Conservation (phyloP, 768 basidiomycete genomes). For the Phaffia australis region DNA sequence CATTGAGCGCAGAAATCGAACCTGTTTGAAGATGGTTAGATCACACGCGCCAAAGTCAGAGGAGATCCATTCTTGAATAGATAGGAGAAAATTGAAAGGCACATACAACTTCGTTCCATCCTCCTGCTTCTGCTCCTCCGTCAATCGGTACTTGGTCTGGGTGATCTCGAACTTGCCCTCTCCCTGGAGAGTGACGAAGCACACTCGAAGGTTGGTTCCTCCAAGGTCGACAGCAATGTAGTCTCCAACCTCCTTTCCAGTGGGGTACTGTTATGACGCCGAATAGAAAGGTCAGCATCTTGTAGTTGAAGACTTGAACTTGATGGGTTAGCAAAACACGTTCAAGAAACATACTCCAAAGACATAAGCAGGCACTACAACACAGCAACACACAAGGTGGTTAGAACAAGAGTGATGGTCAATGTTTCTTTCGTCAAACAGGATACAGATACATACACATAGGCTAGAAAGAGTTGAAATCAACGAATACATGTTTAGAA, state of each 20-base stretch:
- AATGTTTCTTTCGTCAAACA: constrained; percentile 14
- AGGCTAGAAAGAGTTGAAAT: constrained; percentile 27
- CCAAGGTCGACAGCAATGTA: constrained; percentile 63
- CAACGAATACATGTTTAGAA: neutral
- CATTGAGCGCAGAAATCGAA: constrained; percentile 96
- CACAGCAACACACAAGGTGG: constrained; percentile 42
- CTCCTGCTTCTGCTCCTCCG: constrained; percentile 95
- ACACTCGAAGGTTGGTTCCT: constrained; percentile 96
- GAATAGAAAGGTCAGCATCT: too few relatives aligned
- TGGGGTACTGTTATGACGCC: constrained; percentile 55
- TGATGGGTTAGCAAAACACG: constrained; percentile 38
- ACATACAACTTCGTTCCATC: constrained; percentile 76
- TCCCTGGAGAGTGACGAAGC: constrained; percentile 83
- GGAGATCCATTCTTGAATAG: neutral
- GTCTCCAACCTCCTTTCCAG: constrained; percentile 75
- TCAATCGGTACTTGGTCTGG: constrained; percentile 90
- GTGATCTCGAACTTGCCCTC: constrained; percentile 95
- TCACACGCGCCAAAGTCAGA: neutral
- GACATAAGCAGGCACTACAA: constrained; percentile 94
- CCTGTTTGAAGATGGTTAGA: constrained; percentile 22
- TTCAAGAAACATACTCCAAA: constrained; percentile 44
- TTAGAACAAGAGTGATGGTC: neutral
- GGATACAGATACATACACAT: constrained; percentile 32
- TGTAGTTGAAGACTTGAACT: neutral
- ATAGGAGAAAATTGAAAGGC: neutral